Evolutionary conservation across 2,329 filamentous ascomycete species (phyloP).

Genomic region (Ophiocordyceps camponoti-leonardi): DNA sequence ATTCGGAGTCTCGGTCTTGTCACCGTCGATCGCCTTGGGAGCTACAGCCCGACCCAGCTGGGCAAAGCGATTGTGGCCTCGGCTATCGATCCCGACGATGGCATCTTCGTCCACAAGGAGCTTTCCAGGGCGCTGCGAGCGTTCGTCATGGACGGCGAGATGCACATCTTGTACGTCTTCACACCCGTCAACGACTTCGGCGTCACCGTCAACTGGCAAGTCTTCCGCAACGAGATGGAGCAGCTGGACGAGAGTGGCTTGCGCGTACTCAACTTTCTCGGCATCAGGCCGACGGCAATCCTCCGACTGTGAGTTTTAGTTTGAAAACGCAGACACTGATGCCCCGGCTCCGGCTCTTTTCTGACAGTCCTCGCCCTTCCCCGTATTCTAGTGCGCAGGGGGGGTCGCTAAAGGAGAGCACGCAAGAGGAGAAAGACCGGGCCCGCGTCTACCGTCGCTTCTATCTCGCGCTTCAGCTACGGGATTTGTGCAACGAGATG

Average conservation of each 20-base stretch:
- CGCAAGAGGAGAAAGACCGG: conserved; percentile 38
- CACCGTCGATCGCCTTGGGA: conserved; percentile 25
- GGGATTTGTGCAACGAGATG: conserved; percentile 61
- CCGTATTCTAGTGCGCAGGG: conserved; percentile 40
- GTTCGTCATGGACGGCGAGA: conserved; percentile 67
- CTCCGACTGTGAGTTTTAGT: conserved; percentile 46
- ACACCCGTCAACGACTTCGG: conserved; percentile 48
- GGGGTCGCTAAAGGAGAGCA: conserved; percentile 44
- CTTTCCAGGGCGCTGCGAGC: conserved; percentile 47
- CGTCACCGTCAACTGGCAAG: conserved; percentile 49
- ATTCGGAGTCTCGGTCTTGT: conserved; percentile 39
- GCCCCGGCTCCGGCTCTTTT: conserved; percentile 4
- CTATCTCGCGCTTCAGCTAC: conserved; percentile 61
- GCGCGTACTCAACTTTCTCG: conserved; percentile 49
- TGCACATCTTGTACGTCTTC: conserved; percentile 65
- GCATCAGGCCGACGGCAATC: conserved; percentile 48
- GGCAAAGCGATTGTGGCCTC: conserved; percentile 58
- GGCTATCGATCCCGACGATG: conserved; percentile 57
- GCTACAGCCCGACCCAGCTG: conserved; percentile 44
- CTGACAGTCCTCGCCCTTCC: neutral
- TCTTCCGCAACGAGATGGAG: conserved; percentile 56
- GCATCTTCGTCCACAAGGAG: conserved; percentile 55
- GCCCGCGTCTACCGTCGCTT: conserved; percentile 53
- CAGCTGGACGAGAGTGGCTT: conserved; percentile 52
- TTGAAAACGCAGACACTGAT: neutral